phyloP scores from a whole-genome alignment of 805 yeast genomes.

The Ogataea neopini region DNA sequence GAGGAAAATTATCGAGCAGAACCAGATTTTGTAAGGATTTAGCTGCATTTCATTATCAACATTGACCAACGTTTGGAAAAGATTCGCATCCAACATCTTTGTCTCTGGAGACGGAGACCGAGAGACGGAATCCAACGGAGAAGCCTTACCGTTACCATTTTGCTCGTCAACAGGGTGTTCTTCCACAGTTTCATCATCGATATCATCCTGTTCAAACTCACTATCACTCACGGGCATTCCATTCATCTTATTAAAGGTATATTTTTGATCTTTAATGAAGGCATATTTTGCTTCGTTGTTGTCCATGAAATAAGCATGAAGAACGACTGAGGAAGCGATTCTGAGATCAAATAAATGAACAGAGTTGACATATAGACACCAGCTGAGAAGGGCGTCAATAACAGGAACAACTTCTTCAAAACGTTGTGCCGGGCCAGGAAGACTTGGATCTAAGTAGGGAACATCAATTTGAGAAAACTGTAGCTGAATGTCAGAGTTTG shows the following conservation, averaged over 20 bases:
- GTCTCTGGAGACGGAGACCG: constrained; percentile 7
- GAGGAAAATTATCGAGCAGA: constrained; percentile 67
- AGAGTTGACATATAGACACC: constrained; percentile 80
- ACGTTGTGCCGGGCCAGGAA: constrained; percentile 34
- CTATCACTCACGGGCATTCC: constrained; percentile 23
- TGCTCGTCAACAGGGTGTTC: background rate
- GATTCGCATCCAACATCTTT: constrained; percentile 51
- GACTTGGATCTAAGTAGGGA: constrained; percentile 78
- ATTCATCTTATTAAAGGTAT: constrained; percentile 37
- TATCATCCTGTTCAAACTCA: constrained; percentile 7
- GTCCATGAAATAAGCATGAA: constrained; percentile 66
- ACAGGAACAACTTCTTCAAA: constrained; percentile 59
- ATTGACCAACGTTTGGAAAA: constrained; percentile 70
- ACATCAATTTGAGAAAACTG: constrained; percentile 83
- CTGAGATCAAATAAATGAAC: constrained; percentile 84
- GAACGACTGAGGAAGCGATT: constrained; percentile 63
- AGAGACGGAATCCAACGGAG: constrained; percentile 6
- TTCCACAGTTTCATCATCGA: constrained; percentile 4
- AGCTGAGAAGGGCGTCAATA: constrained; percentile 69
- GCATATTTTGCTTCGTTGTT: constrained; percentile 61
- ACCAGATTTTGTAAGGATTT: constrained; percentile 89
- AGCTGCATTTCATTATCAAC: constrained; percentile 70
- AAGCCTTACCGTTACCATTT: background rate
- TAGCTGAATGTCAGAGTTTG: constrained; percentile 65
- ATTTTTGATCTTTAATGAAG: constrained; percentile 69